phyloP scores from a whole-genome alignment of 345 rosid genomes.

The Citrus mangshanensis region DNA sequence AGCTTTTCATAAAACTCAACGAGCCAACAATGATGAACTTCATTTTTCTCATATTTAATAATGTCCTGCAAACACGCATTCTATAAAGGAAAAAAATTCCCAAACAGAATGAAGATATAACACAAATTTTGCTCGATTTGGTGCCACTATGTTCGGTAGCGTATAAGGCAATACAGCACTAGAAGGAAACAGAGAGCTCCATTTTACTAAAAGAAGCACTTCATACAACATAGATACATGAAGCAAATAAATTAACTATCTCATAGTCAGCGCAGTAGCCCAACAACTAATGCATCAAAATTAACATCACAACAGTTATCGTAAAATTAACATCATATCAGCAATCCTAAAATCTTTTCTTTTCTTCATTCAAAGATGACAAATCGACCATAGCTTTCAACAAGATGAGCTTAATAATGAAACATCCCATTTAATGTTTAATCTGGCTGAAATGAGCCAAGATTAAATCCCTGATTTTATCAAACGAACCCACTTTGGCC shows the following conservation, averaged over 20 bases:
- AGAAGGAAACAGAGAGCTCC: not conserved
- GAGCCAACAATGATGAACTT: not conserved
- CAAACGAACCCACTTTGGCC: not conserved
- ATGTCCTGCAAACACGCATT: not conserved
- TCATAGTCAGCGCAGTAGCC: not conserved
- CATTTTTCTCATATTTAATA: not conserved
- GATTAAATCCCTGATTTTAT: not conserved
- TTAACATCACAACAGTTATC: not conserved
- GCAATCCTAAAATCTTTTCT: not conserved
- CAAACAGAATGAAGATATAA: not conserved
- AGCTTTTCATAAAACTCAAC: not conserved
- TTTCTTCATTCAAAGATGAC: not conserved
- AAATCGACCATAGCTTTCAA: not conserved
- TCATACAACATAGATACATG: not conserved
- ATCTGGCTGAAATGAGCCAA: not conserved
- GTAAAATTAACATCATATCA: not conserved
- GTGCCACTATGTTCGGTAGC: not conserved
- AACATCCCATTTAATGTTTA: not conserved
- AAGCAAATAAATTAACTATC: not conserved
- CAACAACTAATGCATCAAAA: not conserved
- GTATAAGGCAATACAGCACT: not conserved
- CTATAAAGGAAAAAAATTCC: not conserved
- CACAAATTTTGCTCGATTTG: not conserved
- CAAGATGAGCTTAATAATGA: not conserved
- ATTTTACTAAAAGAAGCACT: not conserved